Evolutionary conservation across 257 asterid species (phyloP).

Genomic region (Solanum acaule): DNA sequence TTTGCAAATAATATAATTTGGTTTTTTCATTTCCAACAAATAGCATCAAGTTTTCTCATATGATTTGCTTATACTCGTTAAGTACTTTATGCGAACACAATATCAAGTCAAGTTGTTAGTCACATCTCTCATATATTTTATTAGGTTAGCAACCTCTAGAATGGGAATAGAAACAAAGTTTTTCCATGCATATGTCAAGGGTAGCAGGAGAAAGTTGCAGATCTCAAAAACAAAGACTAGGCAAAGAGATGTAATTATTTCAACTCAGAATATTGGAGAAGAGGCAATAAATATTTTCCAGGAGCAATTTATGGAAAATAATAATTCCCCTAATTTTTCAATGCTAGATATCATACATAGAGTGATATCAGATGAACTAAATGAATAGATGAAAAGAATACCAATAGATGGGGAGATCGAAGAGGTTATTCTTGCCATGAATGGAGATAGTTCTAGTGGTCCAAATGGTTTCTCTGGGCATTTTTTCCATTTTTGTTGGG

Average conservation of each 20-base stretch:
- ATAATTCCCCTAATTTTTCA: no score
- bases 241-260: not conserved
- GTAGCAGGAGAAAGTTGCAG: not conserved
- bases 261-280: not conserved
- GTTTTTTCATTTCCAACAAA: no score
- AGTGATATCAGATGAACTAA: not conserved
- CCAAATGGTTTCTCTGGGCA: not conserved
- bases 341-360: not conserved
- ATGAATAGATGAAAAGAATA: not conserved
- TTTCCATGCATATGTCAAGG: not conserved
- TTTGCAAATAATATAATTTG: no score
- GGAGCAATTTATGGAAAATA: not conserved
- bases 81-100: no score
- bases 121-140: no score
- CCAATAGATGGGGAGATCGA: not conserved
- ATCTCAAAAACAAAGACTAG: not conserved
- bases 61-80: not conserved
- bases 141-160: no score
- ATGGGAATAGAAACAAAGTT: not conserved
- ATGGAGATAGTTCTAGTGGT: not conserved
- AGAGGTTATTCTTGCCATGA: not conserved
- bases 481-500: no score
- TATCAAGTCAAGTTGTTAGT: no score
- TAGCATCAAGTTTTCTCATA: no score
- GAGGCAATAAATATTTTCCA: no score